These are phyloP conservation scores for Lotmaria passim DNA, from an alignment of 208 protist species.

Conservation along the genomic window DNA sequence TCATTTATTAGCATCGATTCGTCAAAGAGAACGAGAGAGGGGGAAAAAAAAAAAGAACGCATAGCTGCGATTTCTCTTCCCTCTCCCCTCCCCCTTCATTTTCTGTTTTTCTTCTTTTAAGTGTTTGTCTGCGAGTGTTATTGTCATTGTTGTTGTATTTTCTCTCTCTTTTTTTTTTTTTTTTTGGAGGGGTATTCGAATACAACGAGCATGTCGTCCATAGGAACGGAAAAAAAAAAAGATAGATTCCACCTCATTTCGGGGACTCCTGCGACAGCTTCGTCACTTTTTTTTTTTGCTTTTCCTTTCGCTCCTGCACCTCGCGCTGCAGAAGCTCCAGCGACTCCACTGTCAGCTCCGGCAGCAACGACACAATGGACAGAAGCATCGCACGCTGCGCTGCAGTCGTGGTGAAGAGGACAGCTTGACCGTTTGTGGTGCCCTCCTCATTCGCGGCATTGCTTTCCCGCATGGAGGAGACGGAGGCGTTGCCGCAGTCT, in stretches of 20 bases:
- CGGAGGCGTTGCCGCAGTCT: conserved; percentile 14
- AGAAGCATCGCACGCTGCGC: conserved; percentile 84
- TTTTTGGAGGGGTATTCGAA: too few species aligned
- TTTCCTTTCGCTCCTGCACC: conserved; percentile 58
- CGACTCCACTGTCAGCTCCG: conserved; percentile 83
- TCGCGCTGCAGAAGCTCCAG: conserved; percentile 84
- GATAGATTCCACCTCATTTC: conserved; percentile 2
- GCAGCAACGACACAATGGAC: conserved; percentile 80
- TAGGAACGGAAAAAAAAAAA: conserved; percentile 1
- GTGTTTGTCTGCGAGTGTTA: too few species aligned
- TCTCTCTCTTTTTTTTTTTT: too few species aligned
- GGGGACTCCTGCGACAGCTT: conserved; percentile 27
- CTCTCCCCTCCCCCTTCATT: too few species aligned
- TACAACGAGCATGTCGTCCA: too few species aligned
- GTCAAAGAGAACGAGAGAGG: too few species aligned
- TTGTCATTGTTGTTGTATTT: too few species aligned
- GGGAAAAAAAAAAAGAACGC: too few species aligned
- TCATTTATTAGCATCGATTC: too few species aligned
- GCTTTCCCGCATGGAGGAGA: conserved; percentile 9
- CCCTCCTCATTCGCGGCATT: conserved; percentile 34
- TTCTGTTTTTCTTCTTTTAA: too few species aligned
- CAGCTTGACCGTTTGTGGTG: conserved; percentile 22
- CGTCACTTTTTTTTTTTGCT: conserved; percentile 39
- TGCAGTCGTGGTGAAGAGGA: conserved; percentile 53
- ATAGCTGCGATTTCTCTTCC: too few species aligned